Base-by-base conservation (phyloP, 208 protist species). In the Eutreptiella sp. region DNA sequence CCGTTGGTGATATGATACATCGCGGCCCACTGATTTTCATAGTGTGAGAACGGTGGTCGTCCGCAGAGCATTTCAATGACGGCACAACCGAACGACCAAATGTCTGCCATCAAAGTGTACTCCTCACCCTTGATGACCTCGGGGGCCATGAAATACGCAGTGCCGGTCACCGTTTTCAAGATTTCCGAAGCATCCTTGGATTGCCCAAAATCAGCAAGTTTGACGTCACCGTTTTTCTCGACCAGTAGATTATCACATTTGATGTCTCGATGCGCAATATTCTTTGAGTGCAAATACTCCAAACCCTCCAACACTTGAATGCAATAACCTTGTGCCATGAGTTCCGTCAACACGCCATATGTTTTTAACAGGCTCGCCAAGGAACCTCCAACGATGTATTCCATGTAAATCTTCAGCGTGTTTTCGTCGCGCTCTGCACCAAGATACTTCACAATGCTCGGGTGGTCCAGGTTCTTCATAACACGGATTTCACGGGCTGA, bases 211-310 rank as follows among this genome's bases (percentile, higher is more conserved):
- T 94, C 88, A 0, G 82, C 77, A 32, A 94, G 70, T 60, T 92
- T 94, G 60, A 83, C 83, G 0, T 60, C 68, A 0, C 85, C 88
- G 4, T 79, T 60, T 0, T 84, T 86, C 7, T 70, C 63, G 46
- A 94, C 78, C 45, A 94, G 74, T n/a, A 94, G 76, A 52, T 94
- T 94, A 7, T 68, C 88, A 16, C 84, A 83, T 65, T 94, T 94
- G 32, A 94, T 66, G 65, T 94, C 88, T 14, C 85, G 71, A 61
- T 94, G 88, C 52, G 79, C 88, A n/a, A 94, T 78, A 23, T 73
- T 65, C 4, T 52, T 73, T 33, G 80, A 68, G 59, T 93, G 88
- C 46, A 93, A 66, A 64, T 88, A 90, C 38, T 62, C 62, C 34
- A 93, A 68, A 0, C 83, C 88, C 19, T 75, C 67, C 0, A 88